Base-by-base conservation (phyloP, 176 grass and related monocot genomes). In the Ampelocalamus luodianensis region DNA sequence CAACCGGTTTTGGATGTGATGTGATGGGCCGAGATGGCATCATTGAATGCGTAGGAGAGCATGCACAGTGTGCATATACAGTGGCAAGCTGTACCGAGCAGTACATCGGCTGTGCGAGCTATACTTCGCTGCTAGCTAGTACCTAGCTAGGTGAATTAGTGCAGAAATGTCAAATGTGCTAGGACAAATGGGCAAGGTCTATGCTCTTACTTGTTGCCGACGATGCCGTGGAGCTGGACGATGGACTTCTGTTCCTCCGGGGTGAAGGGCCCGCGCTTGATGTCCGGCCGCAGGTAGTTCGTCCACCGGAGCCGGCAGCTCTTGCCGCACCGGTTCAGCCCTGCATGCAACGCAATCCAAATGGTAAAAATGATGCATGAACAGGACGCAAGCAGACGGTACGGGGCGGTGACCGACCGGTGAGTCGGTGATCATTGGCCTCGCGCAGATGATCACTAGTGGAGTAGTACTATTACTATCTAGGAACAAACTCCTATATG, bases 241-340 rank as follows among this genome's bases (percentile, higher is more conserved):
- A 98, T 98, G 62, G 96, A 93, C 65, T 98, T 98, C 88, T 98
- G 87, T 82, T 98, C 96, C 65, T 98, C 96, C 8, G 85, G 17
- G 22, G 90, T 98, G 83, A 98, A 98, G 6, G 96, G 86, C 13
- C 96, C 96, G 65, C 96, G 93, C 86, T 92, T 98, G 82, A 98
- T 95, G 81, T 96, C 96, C 8, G 96, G 96, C 62, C 96, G 85
- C 23, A 98, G 88, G 79, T 98, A 98, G 89, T 98, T 98, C 48
- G 96, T 95, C 96, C 96, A 98, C 81, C 96, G 93, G 54, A 98
- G 90, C 38, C 96, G 89, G 76, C 96, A 99, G 88, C 96, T 99
- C 91, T 99, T 99, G 53, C 96, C 96, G 86, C 96, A 98, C 29
- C 96, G 91, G 68, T 90, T 92, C 87, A 98, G 78, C 24, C 91